These are phyloP conservation scores for Colletotrichum chrysophilum DNA, from an alignment of 2,329 filamentous ascomycete genomes.

Conservation along the genomic window DNA sequence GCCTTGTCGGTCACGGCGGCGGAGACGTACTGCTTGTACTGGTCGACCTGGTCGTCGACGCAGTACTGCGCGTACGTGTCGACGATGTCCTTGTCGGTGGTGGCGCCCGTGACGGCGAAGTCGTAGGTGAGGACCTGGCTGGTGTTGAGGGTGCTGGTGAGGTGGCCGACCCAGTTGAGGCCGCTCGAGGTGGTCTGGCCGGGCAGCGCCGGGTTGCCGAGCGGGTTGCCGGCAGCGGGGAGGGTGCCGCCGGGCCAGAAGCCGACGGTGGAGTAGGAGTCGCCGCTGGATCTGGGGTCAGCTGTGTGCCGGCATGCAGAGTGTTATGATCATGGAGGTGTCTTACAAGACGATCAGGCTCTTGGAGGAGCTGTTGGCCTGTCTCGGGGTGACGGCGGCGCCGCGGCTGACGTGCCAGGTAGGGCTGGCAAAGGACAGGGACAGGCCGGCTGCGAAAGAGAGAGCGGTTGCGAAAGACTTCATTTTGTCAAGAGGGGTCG, in stretches of 20 bases:
- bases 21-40: constrained; percentile 40
- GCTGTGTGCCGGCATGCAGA: not conserved
- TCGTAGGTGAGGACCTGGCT: constrained; percentile 52
- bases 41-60: constrained; percentile 58
- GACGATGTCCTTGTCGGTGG: constrained; percentile 53
- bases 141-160: constrained; percentile 46
- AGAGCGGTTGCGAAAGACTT: constrained; percentile 3
- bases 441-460: constrained; percentile 12
- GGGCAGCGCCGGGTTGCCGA: constrained; percentile 64
- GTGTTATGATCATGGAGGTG: not conserved
- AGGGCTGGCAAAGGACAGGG: constrained; percentile 10
- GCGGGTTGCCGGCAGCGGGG: constrained; percentile 57
- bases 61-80: constrained; percentile 51
- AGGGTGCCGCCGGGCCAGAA: constrained; percentile 56
- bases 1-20: constrained; percentile 42
- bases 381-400: not conserved
- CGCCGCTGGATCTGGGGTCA: constrained; percentile 44
- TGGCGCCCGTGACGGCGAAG: constrained; percentile 56
- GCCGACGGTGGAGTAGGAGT: constrained; percentile 64
- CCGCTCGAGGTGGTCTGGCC: constrained; percentile 51
- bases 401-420: not conserved
- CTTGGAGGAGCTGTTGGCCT: not conserved
- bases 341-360: constrained; percentile 15
- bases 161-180: constrained; percentile 53
- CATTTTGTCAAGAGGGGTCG: not conserved